Base-by-base conservation (phyloP, 2,329 filamentous ascomycete species). In the Trichoderma sp. region DNA sequence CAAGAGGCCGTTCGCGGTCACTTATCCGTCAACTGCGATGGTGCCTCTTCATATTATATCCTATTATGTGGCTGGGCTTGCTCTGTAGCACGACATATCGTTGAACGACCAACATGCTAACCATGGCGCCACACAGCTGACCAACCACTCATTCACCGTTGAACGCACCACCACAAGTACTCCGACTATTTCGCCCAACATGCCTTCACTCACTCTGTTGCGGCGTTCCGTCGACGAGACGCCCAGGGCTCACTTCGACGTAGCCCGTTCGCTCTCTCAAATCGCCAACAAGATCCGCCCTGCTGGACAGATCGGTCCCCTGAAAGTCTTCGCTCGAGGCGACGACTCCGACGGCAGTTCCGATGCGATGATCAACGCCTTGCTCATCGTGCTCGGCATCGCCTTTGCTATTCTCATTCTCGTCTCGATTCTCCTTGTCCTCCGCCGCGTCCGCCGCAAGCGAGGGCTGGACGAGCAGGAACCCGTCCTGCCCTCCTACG, bases 351-450 rank as follows among this genome's bases (percentile, higher is more conserved):
- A 75, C 67, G 80, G 83, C 69, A 79, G 78, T 66, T 79, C 81
- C 71, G 80, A 90, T 70, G 85, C 82, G 67, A 88, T 90, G 80
- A 82, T 93, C 76, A 88, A 92, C 74, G 85, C 96, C 50, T 81
- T 97, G 75, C 90, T 96, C 71, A 85, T 87, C 66, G 85, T 98
- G 63, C 82, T 98, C 71, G 88, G 89, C 68, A 82, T 99, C 52
- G 81, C 94, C 71, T 86, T 96, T 71, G 78, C 94, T 71, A 88
- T 85, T 67, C 82, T 96, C 34, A 74, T 88, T 55, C 82, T 93
- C 65, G 81, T 90, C 61, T 88, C 86, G 65, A 80, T 84, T 30
- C 86, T 97, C 58, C 80, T 94, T 69, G 78, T 92, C 74, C 80
- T 97, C 70, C 90, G 91, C 75, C 88, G 89, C 72, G 83, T 87